These are phyloP conservation scores for Cicer chorassanicum DNA, from an alignment of 306 rosid species.

Conservation along the genomic window DNA sequence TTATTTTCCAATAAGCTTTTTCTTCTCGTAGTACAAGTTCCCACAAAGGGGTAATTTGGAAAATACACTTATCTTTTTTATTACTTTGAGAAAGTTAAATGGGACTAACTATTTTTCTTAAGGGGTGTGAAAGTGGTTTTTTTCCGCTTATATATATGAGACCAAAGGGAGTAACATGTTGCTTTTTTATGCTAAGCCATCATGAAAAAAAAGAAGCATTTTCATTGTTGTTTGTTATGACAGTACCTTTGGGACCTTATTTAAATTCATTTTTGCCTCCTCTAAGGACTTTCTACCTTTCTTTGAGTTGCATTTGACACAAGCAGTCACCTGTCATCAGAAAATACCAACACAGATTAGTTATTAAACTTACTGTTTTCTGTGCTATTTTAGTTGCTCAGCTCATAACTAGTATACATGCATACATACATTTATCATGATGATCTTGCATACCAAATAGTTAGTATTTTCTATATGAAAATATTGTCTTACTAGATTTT, in stretches of 20 bases:
- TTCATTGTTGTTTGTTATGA: slow-evolving; percentile 11
- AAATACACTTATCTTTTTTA: too few species aligned
- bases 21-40: too few species aligned
- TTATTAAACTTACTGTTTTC: background rate
- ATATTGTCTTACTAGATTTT: slow-evolving; percentile 73
- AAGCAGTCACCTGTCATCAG: slow-evolving; percentile 78
- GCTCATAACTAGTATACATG: background rate
- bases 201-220: slow-evolving; percentile 38
- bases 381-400: too few species aligned
- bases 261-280: slow-evolving; percentile 89
- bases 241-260: slow-evolving; percentile 78
- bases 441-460: slow-evolving; percentile 16
- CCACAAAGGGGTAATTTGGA: too few species aligned
- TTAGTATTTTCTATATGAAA: slow-evolving; percentile 8
- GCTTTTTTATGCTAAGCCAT: slow-evolving; percentile 23
- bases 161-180: background rate
- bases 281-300: slow-evolving; percentile 81
- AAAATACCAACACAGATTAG: slow-evolving; percentile 25
- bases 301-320: slow-evolving; percentile 83
- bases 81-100: too few species aligned
- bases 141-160: too few species aligned
- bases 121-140: too few species aligned
- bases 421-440: background rate
- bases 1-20: too few species aligned
- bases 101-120: too few species aligned